Evolutionary conservation across 1,284 basidiomycete genomes (phyloP).

Genomic region (Pascua sp.): DNA sequence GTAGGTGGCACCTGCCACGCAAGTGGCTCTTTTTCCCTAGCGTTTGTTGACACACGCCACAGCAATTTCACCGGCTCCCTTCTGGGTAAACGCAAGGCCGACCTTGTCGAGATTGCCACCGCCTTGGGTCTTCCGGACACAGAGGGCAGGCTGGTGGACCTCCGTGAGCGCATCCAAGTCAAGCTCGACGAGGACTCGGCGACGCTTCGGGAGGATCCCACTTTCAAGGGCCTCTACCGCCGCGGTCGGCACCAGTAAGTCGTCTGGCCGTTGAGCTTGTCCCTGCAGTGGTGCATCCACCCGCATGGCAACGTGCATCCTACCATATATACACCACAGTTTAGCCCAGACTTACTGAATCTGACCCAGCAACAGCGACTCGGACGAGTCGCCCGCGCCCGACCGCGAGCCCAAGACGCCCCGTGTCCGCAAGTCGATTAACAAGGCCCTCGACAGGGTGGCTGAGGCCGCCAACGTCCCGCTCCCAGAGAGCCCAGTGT

Average conservation of each 20-base stretch:
- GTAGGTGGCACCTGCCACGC: not conserved
- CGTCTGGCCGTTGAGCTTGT: too few relatives aligned
- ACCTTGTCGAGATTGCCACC: slow-evolving; percentile 42
- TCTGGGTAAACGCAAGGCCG: slow-evolving; percentile 35
- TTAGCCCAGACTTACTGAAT: not conserved
- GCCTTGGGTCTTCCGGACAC: slow-evolving; percentile 30
- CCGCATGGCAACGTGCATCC: too few relatives aligned
- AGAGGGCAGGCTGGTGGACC: slow-evolving; percentile 22
- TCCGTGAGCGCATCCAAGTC: slow-evolving; percentile 36
- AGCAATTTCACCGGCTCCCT: slow-evolving; percentile 36
- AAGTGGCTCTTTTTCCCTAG: too few relatives aligned
- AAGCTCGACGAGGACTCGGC: slow-evolving; percentile 33
- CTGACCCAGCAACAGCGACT: slow-evolving; percentile 8
- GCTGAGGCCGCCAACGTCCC: slow-evolving; percentile 40
- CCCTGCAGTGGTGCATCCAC: too few relatives aligned
- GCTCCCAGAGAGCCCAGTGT: slow-evolving; percentile 40
- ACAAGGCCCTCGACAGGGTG: slow-evolving; percentile 31
- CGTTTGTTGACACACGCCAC: not conserved
- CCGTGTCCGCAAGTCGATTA: slow-evolving; percentile 31
- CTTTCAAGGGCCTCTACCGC: slow-evolving; percentile 43
- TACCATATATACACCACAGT: too few relatives aligned
- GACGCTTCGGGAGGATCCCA: slow-evolving; percentile 18
- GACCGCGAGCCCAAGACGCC: slow-evolving; percentile 27
- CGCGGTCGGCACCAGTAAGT: slow-evolving; percentile 4
- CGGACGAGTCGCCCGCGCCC: slow-evolving; percentile 20